Base-by-base conservation (phyloP, 495 filamentous ascomycete species). In the Lasiosphaeria hispida region DNA sequence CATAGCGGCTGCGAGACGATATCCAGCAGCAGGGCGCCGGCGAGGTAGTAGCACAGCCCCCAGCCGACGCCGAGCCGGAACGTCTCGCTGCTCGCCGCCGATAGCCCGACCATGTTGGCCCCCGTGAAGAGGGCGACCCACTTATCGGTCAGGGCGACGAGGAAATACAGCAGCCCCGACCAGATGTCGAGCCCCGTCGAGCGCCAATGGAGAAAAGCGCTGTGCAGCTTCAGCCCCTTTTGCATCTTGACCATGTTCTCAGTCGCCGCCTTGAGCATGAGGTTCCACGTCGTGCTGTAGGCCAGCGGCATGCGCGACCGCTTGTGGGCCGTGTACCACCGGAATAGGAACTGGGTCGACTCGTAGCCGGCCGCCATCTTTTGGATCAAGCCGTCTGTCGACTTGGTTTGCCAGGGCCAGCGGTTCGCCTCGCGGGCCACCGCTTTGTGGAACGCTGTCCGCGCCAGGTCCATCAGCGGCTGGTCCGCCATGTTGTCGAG, bases 241-340 rank as follows among this genome's bases (percentile, higher is more conserved):
- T 85, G 82, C 14, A 77, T 74, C 53, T 76, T 76, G 35, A 72
- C 73, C 48, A 85, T 68, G 33, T 71, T 79, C 61, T 85, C 80
- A 23, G 83, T 59, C 11, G 74, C 83, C 1, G 82, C 83, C 62
- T 83, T 82, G 0, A 75, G 74, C 62, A 80, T 78, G 11, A 84
- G 77, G 48, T 85, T 86, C 83, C 83, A 86, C 7, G 77, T 78
- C n/a, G 82, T 80, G 63, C 79, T 84, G 68, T 80, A 86, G 0
- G 80, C 77, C 51, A 82, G 77, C 0, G 83, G 82, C 35, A 76
- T 69, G 13, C 74, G 72, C 6, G 75, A 76, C 66, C 74, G 75
- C 43, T 71, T 79, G 70, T 77, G 74, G 38, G 77, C 68, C 65
- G 78, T 81, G 54, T 85, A 85, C 83, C 83, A 85, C 15, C 81